Base-by-base conservation (phyloP, 257 asterid species). In the Linderniella brevidens region DNA sequence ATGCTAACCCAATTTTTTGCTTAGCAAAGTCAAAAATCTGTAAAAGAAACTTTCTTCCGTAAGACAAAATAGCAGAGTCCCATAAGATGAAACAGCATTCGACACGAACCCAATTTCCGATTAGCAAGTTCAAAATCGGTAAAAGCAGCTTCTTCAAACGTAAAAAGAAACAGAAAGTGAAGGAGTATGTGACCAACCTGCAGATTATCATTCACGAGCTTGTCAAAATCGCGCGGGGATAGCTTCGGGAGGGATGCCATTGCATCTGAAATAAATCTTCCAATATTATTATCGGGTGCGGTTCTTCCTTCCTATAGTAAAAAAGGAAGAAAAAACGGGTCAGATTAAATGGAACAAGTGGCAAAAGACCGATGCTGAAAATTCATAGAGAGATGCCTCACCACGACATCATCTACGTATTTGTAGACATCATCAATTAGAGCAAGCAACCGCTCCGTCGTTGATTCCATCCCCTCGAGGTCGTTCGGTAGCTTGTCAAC, bases 401-500 rank as follows among this genome's bases (percentile, higher is more conserved):
- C 98, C 96, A 85, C 98, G 17, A 85, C 96, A 73, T 77, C 82
- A 56, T 85, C 96, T 9, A 79, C 94, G 56, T 85, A 85, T 81
- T 81, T 79, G 76, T 71, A 63, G 54, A 79, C 64, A 36, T 85
- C 99, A 48, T 77, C 93, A 8, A 90, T 75, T 8, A 90, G 68
- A 71, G 86, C 78, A 65, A 85, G 86, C 71, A 90, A 58, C 17
- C 82, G 75, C 55, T 71, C 85, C 93, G 81, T 81, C n/a, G 96
- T 64, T 35, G 83, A 80, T 64, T 85, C 99, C 92, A 85, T 90
- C 63, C 99, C 99, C 64, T 90, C 96, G 37, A 90, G 67, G 62
- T 85, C 96, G 66, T 71, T 74, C 3, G 99, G 96, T 46, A 90
- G 77, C 69, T 82, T 85, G 70, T 90, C 93, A 38, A 90, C 88